Evolutionary conservation across 148 eudicot genomes (phyloP).

Genomic region (Rhododendron henanense): DNA sequence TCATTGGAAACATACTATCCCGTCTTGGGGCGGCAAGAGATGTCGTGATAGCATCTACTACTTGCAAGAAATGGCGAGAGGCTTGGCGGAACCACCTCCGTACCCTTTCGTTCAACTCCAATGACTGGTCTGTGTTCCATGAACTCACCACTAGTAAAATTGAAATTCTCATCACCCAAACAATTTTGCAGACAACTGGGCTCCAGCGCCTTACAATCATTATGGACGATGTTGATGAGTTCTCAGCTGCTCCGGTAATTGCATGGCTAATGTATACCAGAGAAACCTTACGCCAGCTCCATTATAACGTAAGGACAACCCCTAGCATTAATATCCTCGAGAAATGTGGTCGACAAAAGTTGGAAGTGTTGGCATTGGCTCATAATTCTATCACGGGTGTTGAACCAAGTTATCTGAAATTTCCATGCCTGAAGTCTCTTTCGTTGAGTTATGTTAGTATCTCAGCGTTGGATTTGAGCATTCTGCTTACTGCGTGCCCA

Average conservation of each 20-base stretch:
- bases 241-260: conserved; percentile 82
- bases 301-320: conserved; percentile 64
- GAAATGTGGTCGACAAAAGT: conserved; percentile 71
- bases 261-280: conserved; percentile 92
- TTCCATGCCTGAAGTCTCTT: conserved; percentile 64
- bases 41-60: conserved; percentile 74
- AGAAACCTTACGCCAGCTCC: conserved; percentile 57
- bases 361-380: conserved; percentile 62
- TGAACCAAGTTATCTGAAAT: conserved; percentile 79
- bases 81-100: conserved; percentile 77
- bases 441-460: conserved; percentile 75
- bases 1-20: conserved; percentile 85
- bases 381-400: conserved; percentile 72
- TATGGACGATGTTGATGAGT: conserved; percentile 88
- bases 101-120: conserved; percentile 61
- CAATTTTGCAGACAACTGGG: conserved; percentile 76
- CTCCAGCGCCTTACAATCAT: conserved; percentile 55
- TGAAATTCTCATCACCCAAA: conserved; percentile 76
- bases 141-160: conserved; percentile 50
- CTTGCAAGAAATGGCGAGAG: conserved; percentile 77
- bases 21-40: conserved; percentile 73
- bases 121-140: conserved; percentile 64
- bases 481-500: conserved; percentile 72
- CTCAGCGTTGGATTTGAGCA: conserved; percentile 80
- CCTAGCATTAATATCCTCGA: conserved; percentile 79